A percentile compares a stretch with the other conserved stretches of the same genome.
Conservation (phyloP, 306 rosid species). For the Medicago ruthenica region DNA sequence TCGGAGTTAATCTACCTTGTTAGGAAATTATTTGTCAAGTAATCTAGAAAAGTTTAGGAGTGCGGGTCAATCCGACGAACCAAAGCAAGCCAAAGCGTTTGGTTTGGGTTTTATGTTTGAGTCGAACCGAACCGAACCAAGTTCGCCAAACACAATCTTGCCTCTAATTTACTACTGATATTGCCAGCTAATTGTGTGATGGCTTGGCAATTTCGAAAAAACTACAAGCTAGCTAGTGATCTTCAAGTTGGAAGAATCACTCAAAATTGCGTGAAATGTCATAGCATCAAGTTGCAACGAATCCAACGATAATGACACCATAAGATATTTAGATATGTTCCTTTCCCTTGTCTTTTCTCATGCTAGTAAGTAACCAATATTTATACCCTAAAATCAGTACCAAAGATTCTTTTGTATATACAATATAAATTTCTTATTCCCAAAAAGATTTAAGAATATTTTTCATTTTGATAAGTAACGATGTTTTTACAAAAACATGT, state of each 20-base stretch:
- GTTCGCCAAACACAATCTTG: background rate
- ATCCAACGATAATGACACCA: constrained; percentile 33
- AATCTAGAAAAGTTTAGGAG: too few relatives aligned
- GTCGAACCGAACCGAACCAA: too few relatives aligned
- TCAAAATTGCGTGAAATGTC: constrained; percentile 16
- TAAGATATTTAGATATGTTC: constrained; percentile 1
- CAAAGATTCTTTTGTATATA: background rate
- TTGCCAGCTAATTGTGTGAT: constrained; percentile 40
- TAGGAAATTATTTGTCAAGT: too few relatives aligned
- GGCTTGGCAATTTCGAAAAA: constrained; percentile 15
- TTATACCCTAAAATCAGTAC: constrained; percentile 1
- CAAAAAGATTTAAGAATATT: background rate
- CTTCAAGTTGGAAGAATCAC: constrained; percentile 42
- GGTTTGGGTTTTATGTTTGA: too few relatives aligned
- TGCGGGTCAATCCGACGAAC: too few relatives aligned
- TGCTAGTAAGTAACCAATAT: constrained; percentile 14
- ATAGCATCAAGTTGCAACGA: constrained; percentile 26
- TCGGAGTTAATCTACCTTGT: too few relatives aligned
- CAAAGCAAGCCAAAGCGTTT: too few relatives aligned
- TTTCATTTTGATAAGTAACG: background rate
- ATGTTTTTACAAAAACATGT: too few relatives aligned
- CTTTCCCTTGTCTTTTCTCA: constrained; percentile 31
- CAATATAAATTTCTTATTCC: background rate
- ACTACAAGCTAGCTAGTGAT: background rate
- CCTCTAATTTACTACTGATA: constrained; percentile 18